A percentile compares a stretch with the other conserved stretches of the same genome.
phyloP scores from a whole-genome alignment of 1,284 basidiomycete species.

The Ceraceosorus bombacis region DNA sequence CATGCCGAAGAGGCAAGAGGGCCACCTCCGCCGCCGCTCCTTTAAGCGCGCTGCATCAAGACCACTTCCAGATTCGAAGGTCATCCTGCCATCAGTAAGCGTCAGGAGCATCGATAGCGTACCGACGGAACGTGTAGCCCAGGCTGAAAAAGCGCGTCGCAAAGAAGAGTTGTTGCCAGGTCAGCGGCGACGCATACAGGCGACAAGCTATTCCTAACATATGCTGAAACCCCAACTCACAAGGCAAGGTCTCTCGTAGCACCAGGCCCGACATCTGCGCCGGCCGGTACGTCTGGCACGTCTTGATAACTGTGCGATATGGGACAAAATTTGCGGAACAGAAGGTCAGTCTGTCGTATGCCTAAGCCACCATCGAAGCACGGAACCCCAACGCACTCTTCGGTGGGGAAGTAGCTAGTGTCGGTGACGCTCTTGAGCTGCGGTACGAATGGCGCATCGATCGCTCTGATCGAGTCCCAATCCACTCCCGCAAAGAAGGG shows the following conservation, averaged over 20 bases:
- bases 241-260: slow-evolving; percentile 46
- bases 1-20: too few relatives aligned
- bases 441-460: slow-evolving; percentile 92
- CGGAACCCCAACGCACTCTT: slow-evolving; percentile 54
- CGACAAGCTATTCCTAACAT: too few relatives aligned
- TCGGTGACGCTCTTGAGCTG: slow-evolving; percentile 75
- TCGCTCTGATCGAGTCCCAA: slow-evolving; percentile 80
- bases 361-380: neutral
- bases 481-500: slow-evolving; percentile 94
- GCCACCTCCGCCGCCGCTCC: too few relatives aligned
- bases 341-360: neutral
- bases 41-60: too few relatives aligned
- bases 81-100: too few relatives aligned
- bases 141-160: too few relatives aligned
- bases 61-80: too few relatives aligned
- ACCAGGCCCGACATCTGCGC: slow-evolving; percentile 34
- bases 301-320: slow-evolving; percentile 58
- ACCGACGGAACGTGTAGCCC: too few relatives aligned
- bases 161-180: too few relatives aligned
- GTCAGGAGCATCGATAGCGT: too few relatives aligned
- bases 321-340: neutral
- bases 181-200: too few relatives aligned
- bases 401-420: slow-evolving; percentile 93
- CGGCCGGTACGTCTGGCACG: slow-evolving; percentile 56
- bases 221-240: too few relatives aligned